Evolutionary conservation across 1,284 basidiomycete species (phyloP).

Genomic region (Fomitiporia mediterranea): DNA sequence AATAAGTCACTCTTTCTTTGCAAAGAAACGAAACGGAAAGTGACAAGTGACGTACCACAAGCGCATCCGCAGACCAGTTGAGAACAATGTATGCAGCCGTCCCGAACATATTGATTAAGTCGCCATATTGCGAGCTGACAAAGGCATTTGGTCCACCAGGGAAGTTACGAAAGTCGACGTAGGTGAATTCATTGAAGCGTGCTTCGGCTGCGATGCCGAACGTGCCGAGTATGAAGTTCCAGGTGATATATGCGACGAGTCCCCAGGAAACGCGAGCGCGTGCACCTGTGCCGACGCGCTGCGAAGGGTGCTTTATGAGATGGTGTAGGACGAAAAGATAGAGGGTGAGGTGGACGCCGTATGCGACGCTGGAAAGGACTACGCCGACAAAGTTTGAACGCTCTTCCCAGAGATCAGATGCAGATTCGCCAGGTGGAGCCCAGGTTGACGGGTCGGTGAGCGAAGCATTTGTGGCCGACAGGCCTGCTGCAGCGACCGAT

Average conservation of each 20-base stretch:
- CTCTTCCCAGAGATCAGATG: slow-evolving; percentile 17
- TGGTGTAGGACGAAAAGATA: slow-evolving; percentile 19
- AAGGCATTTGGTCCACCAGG: slow-evolving; percentile 18
- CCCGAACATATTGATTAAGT: slow-evolving; percentile 18
- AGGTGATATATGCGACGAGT: slow-evolving; percentile 18
- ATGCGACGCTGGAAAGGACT: slow-evolving; percentile 16
- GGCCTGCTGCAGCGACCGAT: neutral
- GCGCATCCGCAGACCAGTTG: slow-evolving; percentile 23
- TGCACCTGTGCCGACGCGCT: slow-evolving; percentile 3
- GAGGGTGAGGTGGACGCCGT: slow-evolving; percentile 19
- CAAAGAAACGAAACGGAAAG: no score
- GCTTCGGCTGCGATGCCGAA: slow-evolving; percentile 15
- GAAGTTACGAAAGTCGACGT: slow-evolving; percentile 16
- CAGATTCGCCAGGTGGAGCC: slow-evolving; percentile 19
- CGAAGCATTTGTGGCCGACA: neutral
- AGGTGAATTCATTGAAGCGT: slow-evolving; percentile 17
- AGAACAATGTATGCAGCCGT: slow-evolving; percentile 20
- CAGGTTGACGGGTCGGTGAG: slow-evolving; percentile 11
- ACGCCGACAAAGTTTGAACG: slow-evolving; percentile 19
- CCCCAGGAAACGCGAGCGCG: slow-evolving; percentile 12
- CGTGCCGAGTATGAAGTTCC: slow-evolving; percentile 19
- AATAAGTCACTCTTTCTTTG: no score
- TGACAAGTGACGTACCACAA: slow-evolving; percentile 24
- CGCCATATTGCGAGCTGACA: slow-evolving; percentile 13
- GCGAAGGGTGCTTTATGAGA: slow-evolving; percentile 12